Evolutionary conservation across 2,329 filamentous ascomycete species (phyloP).

Genomic region (Pestalotiopsis sp.): DNA sequence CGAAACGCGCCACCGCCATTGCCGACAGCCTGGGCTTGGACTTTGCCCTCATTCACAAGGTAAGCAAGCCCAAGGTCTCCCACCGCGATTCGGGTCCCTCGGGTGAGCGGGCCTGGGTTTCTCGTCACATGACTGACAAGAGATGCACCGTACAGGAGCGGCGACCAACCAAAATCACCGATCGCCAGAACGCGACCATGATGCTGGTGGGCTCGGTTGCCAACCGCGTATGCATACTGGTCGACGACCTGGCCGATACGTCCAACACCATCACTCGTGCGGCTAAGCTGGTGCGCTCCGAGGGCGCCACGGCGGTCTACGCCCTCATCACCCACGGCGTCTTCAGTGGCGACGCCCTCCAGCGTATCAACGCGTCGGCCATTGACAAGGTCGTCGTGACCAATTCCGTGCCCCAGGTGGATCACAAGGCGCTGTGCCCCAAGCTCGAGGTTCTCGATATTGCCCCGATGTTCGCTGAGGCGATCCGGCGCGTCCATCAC

Average conservation of each 20-base stretch:
- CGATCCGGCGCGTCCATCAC: conserved; percentile 93
- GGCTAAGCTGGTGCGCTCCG: conserved; percentile 94
- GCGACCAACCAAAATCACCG: conserved; percentile 82
- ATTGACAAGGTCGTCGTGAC: conserved; percentile 95
- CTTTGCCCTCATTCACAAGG: conserved; percentile 98
- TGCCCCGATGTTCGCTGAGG: conserved; percentile 89
- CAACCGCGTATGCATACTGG: conserved; percentile 81
- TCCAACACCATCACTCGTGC: conserved; percentile 96
- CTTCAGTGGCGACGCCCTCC: conserved; percentile 91
- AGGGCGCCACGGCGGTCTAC: conserved; percentile 89
- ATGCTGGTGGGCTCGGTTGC: conserved; percentile 90
- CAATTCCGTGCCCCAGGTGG: conserved; percentile 88
- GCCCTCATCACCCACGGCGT: conserved; percentile 91
- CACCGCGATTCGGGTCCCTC: conserved; percentile 20
- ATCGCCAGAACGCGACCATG: conserved; percentile 91
- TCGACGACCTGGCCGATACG: conserved; percentile 94
- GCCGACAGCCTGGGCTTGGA: conserved; percentile 92
- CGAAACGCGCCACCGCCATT: conserved; percentile 93
- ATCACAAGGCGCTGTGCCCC: conserved; percentile 75
- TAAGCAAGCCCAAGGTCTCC: conserved; percentile 46
- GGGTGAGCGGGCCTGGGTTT: neutral
- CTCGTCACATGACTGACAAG: conserved; percentile 18
- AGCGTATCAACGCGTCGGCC: conserved; percentile 88
- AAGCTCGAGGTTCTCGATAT: conserved; percentile 94
- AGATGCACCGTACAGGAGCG: conserved; percentile 65